Evolutionary conservation across 352 stramenopile species (phyloP), one percentile per base, ranked within the genome.

Genomic region (Pythium myriotylum): DNA sequence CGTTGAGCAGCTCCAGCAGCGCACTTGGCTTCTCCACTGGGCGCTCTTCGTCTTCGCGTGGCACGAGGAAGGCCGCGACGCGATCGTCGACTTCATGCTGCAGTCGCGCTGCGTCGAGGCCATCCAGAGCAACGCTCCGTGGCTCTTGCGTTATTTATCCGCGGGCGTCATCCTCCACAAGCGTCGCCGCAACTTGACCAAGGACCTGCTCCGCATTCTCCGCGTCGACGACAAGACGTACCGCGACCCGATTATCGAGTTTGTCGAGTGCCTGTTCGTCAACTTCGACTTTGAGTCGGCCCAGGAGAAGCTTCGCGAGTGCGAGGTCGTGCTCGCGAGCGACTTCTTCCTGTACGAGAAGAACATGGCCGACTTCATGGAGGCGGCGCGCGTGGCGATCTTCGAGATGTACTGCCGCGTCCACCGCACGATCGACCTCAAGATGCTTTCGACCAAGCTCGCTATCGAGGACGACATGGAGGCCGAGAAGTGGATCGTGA

Each of bases 401-500:
- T 99, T 99, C 73, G 97, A 99, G 77, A 98, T 98, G 67, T 99
- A 99, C 81, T 99, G 97, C 79, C 88, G 97, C 53, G 98, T 99
- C 68, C 97, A 99, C 85, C 88, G 97, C 72, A 99, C 98, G 76
- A 99, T 99, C 76, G 96, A 99, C 84, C 97, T 99, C 70, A 89
- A 90, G 59, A 95, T 94, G 67, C 83, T 99, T 62, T 97, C 96
- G 42, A 89, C 95, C 26, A 98, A 98, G 83, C 83, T 99, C 58
- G 95, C 91, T 35, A 99, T 99, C 92, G 79, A 91, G 35, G 89
- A 99, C 66, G 81, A 96, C 58, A 87, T 94, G n/a, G 91, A 97
- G 51, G 96, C 97, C 12, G 97, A 99, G 77, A 96, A 97, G 68
- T 99, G 97, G 97, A 98, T 99, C 75, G 97, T 99, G 23, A 98